phyloP scores from a whole-genome alignment of 169 alveolate genomes.

The Plasmodium relictum region DNA sequence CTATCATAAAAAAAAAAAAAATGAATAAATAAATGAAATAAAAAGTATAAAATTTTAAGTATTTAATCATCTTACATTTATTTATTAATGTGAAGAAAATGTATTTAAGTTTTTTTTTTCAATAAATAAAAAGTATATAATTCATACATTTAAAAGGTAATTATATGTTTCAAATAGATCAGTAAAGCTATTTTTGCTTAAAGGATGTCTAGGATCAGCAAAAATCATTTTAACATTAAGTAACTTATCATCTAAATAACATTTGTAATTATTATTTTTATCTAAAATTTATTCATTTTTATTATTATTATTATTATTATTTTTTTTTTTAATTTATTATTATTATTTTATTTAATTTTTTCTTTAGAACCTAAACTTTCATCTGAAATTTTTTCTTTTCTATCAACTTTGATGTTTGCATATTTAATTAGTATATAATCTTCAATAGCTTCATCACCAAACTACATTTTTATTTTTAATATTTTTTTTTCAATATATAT shows the following conservation, averaged over 20 bases:
- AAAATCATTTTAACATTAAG: slow-evolving; percentile 47
- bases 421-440: slow-evolving; percentile 50
- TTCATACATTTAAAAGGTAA: slow-evolving; percentile 51
- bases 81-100: not conserved
- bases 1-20: slow-evolving; percentile 10
- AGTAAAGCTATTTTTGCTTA: slow-evolving; percentile 41
- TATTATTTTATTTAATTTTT: not conserved
- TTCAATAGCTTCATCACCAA: slow-evolving; percentile 69
- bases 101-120: not conserved
- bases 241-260: slow-evolving; percentile 7
- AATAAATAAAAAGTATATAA: not conserved
- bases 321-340: not conserved
- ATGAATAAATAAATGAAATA: not conserved
- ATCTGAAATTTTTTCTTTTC: not conserved
- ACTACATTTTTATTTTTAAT: slow-evolving; percentile 1
- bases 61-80: not conserved
- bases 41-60: not conserved
- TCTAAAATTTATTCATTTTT: slow-evolving; percentile 5
- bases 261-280: not conserved
- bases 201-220: slow-evolving; percentile 77
- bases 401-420: slow-evolving; percentile 2
- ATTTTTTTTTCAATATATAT: not conserved
- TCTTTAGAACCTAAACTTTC: not conserved
- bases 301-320: not conserved
- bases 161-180: slow-evolving; percentile 63